Evolutionary conservation across 176 grass and related monocot genomes (phyloP).

Genomic region (Thinopyrum elongatum): DNA sequence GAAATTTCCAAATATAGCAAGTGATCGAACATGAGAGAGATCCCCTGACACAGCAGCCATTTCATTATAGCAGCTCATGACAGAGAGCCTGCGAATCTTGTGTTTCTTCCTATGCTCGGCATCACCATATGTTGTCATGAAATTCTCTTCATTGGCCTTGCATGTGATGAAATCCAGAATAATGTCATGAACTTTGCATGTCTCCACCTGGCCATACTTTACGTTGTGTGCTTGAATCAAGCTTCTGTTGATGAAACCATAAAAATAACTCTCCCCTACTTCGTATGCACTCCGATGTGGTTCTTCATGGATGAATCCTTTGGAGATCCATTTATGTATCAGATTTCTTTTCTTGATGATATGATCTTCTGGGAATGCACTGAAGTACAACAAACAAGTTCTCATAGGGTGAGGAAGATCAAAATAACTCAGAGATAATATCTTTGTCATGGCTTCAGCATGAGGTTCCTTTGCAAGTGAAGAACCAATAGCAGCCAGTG

Average conservation of each 20-base stretch:
- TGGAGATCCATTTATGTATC: slow-evolving; percentile 3
- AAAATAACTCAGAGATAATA: neutral
- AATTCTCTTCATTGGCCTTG: neutral
- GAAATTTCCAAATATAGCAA: neutral
- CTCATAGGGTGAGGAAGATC: neutral
- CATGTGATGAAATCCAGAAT: neutral
- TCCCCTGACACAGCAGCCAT: neutral
- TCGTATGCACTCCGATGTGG: neutral
- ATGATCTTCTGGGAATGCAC: neutral
- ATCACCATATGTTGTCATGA: neutral
- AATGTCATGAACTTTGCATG: neutral
- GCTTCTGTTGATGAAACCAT: neutral
- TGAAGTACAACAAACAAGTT: neutral
- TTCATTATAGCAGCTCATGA: neutral
- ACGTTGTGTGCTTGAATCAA: neutral
- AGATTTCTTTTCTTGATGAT: neutral
- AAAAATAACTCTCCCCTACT: neutral
- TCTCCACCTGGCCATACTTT: neutral
- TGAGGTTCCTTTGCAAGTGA: neutral
- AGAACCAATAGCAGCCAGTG: neutral
- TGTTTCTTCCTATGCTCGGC: neutral
- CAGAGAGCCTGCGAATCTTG: neutral
- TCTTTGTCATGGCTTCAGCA: neutral
- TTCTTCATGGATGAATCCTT: neutral
- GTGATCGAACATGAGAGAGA: neutral